Evolutionary conservation across 257 asterid genomes (phyloP).

Genomic region (Solanum microdontum): DNA sequence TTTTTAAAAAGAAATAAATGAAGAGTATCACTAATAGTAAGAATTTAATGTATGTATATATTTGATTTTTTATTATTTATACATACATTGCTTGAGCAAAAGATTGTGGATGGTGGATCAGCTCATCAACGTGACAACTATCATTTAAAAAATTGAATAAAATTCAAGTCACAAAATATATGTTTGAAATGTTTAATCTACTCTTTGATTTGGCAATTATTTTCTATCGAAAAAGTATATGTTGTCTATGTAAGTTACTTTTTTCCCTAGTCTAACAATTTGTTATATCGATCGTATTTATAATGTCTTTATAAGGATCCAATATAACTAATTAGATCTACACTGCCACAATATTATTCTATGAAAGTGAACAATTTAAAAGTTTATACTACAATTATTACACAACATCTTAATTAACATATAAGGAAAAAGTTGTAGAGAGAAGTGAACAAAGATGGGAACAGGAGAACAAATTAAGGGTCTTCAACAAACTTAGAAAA

Average conservation of each 20-base stretch:
- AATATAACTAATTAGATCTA: neutral
- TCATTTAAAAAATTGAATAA: neutral
- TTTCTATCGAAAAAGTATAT: neutral
- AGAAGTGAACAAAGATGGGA: neutral
- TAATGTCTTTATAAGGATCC: neutral
- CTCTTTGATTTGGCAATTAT: neutral
- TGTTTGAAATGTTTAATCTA: neutral
- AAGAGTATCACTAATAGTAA: neutral
- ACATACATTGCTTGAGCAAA: neutral
- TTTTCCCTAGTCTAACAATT: neutral
- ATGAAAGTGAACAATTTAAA: neutral
- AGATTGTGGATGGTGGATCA: neutral
- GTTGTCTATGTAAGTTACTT: neutral
- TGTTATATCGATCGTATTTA: neutral
- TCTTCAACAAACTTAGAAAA: neutral
- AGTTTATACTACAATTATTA: neutral
- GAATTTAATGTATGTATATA: neutral
- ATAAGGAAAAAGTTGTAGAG: neutral
- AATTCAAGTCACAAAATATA: neutral
- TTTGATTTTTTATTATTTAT: neutral
- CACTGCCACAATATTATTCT: neutral
- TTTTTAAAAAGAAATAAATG: neutral
- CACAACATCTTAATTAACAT: neutral
- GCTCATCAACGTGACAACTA: neutral
- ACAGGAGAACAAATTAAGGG: neutral